phyloP scores from a whole-genome alignment of 495 filamentous ascomycete species.

The Penicillium chermesinum region DNA sequence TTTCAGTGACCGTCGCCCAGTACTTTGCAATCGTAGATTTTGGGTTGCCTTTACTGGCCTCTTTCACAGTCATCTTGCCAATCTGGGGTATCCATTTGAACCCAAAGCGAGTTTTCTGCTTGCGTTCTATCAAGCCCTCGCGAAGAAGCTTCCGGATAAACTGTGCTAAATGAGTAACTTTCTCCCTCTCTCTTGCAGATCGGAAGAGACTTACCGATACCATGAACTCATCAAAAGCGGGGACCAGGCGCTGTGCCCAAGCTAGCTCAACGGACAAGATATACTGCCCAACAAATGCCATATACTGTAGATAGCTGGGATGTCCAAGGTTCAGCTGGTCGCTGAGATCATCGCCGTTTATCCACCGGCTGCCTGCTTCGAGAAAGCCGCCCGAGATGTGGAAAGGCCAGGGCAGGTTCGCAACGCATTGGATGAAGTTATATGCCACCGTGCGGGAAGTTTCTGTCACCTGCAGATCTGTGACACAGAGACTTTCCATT shows the following conservation, averaged over 20 bases:
- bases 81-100: background rate
- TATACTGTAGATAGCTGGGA: background rate
- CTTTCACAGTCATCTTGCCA: background rate
- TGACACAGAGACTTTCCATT: background rate
- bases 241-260: background rate
- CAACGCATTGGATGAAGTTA: background rate
- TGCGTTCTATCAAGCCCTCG: background rate
- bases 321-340: background rate
- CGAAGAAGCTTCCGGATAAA: background rate
- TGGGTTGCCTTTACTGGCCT: background rate
- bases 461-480: background rate
- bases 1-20: background rate
- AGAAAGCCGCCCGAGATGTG: background rate
- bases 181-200: too few species aligned
- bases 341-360: background rate
- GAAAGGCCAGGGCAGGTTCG: background rate
- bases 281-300: background rate
- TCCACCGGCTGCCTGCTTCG: background rate
- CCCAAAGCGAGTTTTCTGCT: background rate
- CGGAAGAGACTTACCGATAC: background rate
- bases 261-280: background rate
- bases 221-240: background rate
- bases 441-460: background rate
- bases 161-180: background rate
- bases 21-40: background rate